Evolutionary conservation across 257 asterid species (phyloP).

Genomic region (Cordia subcordata): DNA sequence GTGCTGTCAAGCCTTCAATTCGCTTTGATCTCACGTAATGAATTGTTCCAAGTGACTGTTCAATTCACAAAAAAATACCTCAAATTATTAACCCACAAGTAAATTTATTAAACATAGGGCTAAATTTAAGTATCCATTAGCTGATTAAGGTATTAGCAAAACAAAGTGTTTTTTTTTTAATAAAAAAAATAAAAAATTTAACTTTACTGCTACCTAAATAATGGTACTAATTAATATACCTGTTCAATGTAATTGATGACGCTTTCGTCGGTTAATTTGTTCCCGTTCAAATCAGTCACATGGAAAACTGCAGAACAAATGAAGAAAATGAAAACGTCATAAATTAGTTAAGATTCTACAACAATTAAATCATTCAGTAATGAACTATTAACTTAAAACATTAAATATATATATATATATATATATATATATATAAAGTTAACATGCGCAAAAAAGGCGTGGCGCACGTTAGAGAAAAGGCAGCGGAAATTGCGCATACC

Average conservation of each 20-base stretch:
- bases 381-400: not conserved
- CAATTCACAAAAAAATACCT: not conserved
- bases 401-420: not conserved
- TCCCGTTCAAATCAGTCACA: constrained; percentile 86
- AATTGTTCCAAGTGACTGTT: constrained; percentile 75
- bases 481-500: constrained; percentile 39
- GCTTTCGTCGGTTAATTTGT: constrained; percentile 82
- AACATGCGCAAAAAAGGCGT: not conserved
- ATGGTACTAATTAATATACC: constrained; percentile 33
- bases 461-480: constrained; percentile 18
- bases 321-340: constrained; percentile 23
- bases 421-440: not conserved
- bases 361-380: constrained; percentile 5
- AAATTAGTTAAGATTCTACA: not conserved
- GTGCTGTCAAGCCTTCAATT: constrained; percentile 62
- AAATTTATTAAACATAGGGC: not conserved
- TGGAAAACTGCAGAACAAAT: constrained; percentile 70
- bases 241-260: constrained; percentile 79
- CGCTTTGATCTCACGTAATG: constrained; percentile 56
- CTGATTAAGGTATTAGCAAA: not conserved
- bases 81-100: not conserved
- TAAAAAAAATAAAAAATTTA: too few species aligned
- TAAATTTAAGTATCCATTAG: not conserved
- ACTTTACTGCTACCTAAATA: not conserved
- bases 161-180: not conserved